phyloP scores from a whole-genome alignment of 768 basidiomycete species.

The Holtermannia corniformis region DNA sequence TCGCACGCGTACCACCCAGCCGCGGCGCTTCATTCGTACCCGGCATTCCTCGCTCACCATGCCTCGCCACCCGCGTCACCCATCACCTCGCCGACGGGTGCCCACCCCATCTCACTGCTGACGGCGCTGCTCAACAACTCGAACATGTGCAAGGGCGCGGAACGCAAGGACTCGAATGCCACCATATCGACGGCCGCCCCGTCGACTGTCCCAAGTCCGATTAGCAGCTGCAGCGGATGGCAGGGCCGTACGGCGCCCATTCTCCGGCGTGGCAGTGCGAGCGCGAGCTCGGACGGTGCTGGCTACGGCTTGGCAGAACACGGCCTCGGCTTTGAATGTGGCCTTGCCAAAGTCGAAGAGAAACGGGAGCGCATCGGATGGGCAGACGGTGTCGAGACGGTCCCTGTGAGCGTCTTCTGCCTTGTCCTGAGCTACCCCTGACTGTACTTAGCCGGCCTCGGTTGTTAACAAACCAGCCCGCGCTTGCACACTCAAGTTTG shows the following conservation, averaged over 20 bases:
- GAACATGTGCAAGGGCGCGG: not conserved
- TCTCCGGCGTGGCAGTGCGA: slow-evolving; percentile 12
- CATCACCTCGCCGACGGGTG: not conserved
- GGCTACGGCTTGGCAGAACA: slow-evolving; percentile 5
- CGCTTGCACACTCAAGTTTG: not conserved
- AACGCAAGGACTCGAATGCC: not conserved
- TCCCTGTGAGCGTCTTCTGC: slow-evolving; percentile 5
- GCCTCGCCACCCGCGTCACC: not conserved
- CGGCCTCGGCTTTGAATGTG: slow-evolving; percentile 1
- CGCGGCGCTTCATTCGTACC: no score
- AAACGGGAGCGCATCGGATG: slow-evolving; percentile 18
- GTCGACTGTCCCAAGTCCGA: not conserved
- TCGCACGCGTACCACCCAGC: no score
- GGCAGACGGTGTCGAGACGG: slow-evolving; percentile 11
- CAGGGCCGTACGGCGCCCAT: slow-evolving; percentile 9
- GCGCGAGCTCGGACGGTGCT: slow-evolving; percentile 8
- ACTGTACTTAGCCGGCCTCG: not conserved
- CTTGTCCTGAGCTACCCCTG: not conserved
- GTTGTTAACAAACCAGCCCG: not conserved
- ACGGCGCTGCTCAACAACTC: not conserved
- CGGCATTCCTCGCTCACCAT: not conserved
- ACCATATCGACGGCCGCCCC: not conserved
- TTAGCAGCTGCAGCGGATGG: not conserved
- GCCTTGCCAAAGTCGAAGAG: slow-evolving; percentile 21
- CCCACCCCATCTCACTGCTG: not conserved